Base-by-base conservation (phyloP, 768 basidiomycete genomes). In the Sutorius australiensis region DNA sequence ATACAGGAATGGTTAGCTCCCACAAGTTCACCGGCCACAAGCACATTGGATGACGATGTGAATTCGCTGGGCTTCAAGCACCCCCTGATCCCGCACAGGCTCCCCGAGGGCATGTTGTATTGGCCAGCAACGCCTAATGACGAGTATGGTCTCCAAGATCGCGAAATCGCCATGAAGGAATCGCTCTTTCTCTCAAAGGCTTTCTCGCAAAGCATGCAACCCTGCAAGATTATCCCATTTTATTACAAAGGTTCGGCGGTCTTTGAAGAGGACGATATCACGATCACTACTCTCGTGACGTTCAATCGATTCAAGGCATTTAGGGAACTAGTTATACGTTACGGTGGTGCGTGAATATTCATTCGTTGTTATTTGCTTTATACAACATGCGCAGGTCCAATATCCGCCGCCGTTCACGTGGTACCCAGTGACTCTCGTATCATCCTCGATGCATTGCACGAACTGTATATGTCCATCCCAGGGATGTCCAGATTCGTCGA, bases 281-380 rank as follows among this genome's bases (percentile, higher is more conserved):
- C 92, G 2, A 82, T 94, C 50, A 89, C 92, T 1, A 94, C 92
- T 0, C 77, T 92, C 31, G 84, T 93, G 33, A 93, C 92, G 3
- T 82, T 80, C 62, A 86, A 88, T 59, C 78, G 92, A 16, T 86
- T 91, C 67, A 74, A 81, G 41, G 86, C 86, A 30, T 82, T 93
- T 59, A 75, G 77, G 17, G 78, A 82, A 44, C 74, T 93, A n/a
- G 86, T 84, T 6, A 79, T 84, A 64, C 80, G 77, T n/a, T 92
- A 93, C 66, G 76, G 80, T 75, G 91, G 90, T 87, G 54, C 41
- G 74, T 54, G 14, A 31, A 34, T 31, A 40, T 31, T 43, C 50
- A 41, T 42, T 41, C 53, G 12, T 12, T 19, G 9, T 13, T 28
- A 13, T 32, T 41, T 24, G 5, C 17, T 6, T 28, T 56, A 42